Base-by-base conservation (phyloP, 108 stramenopile species). In the Fragilaria crotonensis region DNA sequence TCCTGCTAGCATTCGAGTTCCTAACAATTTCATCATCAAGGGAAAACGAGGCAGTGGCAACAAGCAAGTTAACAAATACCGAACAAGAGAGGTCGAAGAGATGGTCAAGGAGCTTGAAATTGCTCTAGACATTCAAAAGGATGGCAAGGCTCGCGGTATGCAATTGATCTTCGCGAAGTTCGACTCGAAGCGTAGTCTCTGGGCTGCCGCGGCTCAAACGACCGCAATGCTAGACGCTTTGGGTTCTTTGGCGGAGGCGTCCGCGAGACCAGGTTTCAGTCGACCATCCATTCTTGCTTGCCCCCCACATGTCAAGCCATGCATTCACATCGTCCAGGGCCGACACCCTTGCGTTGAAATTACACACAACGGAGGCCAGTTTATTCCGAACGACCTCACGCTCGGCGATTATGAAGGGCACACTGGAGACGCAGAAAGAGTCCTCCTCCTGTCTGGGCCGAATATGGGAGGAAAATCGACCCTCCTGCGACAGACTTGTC, bases 381-480 rank as follows among this genome's bases (percentile, higher is more conserved):
- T 95, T 60, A 94, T 99, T 44, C 94, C 99, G 0, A 99, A 99
- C 63, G 93, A 98, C 61, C 61, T 96, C 52, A 28, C 54, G 5
- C 62, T 96, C 18, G 93, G 93, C 72, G 19, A 70, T 33, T 11
- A n/a, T 51, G 30, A 65, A 56, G 44, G 55, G 60, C 3, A 54
- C 52, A 68, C 23, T 17, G 22, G 23, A 26, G 64, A 64, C 41
- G 69, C 76, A 2, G 33, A 76, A 5, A 61, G 77, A 17, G 69
- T 95, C 49, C 80, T 99, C 25, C 81, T 98, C 19, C 82, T 99
- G 23, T 83, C 77, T 33, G 98, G 98, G 29, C 96, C 97, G 4
- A 99, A 99, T 75, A 99, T 99, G 97, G 89, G 88, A 54, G 98
- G 98, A 23, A 99, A 99, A 69, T 77, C 73, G 31, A 99, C 99